phyloP scores from a whole-genome alignment of 2,329 filamentous ascomycete genomes.

The Neurospora sp. region DNA sequence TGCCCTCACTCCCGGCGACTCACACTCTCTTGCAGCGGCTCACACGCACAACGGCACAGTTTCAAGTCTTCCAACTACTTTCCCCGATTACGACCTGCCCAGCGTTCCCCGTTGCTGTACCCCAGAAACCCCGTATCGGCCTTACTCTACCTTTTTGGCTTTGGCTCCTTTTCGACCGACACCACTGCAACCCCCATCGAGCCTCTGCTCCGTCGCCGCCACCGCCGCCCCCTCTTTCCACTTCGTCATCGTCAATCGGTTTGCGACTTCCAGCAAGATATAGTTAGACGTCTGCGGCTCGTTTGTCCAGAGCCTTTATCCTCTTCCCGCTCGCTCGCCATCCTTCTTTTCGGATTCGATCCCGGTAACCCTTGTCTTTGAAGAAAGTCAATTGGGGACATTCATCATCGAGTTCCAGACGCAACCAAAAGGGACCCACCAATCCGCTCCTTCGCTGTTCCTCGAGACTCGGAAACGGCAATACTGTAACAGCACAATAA shows the following conservation, averaged over 20 bases:
- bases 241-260: not conserved
- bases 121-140: constrained; percentile 1
- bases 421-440: not conserved
- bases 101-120: constrained; percentile 1
- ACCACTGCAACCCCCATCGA: not conserved
- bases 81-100: not conserved
- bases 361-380: constrained; percentile 1
- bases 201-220: not conserved
- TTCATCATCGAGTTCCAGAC: constrained; percentile 2
- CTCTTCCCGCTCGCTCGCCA: not conserved
- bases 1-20: constrained; percentile 1
- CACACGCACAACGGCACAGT: constrained; percentile 3
- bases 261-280: not conserved
- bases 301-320: not conserved
- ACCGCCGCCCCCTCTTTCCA: not conserved
- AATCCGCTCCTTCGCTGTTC: not conserved
- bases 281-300: not conserved
- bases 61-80: not conserved
- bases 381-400: constrained; percentile 1
- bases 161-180: not conserved
- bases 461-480: not conserved
- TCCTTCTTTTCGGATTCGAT: constrained; percentile 4
- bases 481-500: not conserved
- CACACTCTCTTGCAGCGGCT: constrained; percentile 3
- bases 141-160: not conserved